Conservation (phyloP, 306 rosid genomes). For the Rosa chinensis region DNA sequence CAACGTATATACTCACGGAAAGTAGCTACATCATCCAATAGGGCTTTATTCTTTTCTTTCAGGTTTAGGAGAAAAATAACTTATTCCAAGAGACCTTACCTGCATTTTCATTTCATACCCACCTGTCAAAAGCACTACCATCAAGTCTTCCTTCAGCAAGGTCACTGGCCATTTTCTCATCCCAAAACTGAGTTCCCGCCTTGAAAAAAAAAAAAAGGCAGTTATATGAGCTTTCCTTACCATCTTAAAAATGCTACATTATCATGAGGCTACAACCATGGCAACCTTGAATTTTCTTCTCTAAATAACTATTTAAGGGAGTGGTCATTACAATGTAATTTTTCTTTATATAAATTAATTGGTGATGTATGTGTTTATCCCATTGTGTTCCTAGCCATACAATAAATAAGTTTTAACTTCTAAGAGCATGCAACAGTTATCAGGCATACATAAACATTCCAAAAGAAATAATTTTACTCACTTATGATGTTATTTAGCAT, state of each 20-base stretch:
- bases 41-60: background rate
- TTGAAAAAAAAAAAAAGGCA: conserved; percentile 20
- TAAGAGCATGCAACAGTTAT: background rate
- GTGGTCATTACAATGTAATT: background rate
- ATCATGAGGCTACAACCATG: conserved; percentile 5
- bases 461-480: background rate
- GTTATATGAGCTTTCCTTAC: conserved; percentile 22
- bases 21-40: background rate
- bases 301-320: background rate
- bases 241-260: conserved; percentile 1
- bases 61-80: background rate
- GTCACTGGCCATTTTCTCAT: conserved; percentile 83
- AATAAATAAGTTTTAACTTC: background rate
- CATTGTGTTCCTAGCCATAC: background rate
- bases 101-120: conserved; percentile 26
- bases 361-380: background rate
- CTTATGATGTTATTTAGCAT: background rate
- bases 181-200: conserved; percentile 99
- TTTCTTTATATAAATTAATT: background rate
- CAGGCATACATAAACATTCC: background rate
- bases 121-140: conserved; percentile 92
- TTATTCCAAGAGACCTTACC: conserved; percentile 1
- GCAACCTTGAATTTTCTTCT: conserved; percentile 1
- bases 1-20: background rate
- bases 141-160: conserved; percentile 83